Evolutionary conservation across 306 rosid species (phyloP).

Genomic region (Luffa aegyptiaca): DNA sequence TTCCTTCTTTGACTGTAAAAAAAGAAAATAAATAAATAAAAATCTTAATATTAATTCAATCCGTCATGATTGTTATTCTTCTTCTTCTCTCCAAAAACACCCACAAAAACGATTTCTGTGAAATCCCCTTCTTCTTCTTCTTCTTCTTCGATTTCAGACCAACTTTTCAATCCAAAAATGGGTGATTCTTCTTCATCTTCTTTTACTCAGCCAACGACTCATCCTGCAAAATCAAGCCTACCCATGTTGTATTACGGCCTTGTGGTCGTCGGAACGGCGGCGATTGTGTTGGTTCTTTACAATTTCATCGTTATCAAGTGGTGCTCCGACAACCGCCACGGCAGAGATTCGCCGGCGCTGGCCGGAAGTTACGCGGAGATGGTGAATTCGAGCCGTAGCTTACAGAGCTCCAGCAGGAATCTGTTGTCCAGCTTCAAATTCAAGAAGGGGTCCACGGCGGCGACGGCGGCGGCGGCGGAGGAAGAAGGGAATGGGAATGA

Average conservation of each 20-base stretch:
- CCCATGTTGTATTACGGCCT: slow-evolving; percentile 68
- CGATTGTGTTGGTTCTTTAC: slow-evolving; percentile 46
- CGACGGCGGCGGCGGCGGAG: not conserved
- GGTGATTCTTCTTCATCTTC: slow-evolving; percentile 2
- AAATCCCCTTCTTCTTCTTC: not conserved
- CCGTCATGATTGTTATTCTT: not conserved
- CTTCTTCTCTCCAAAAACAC: not conserved
- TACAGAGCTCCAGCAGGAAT: slow-evolving; percentile 19
- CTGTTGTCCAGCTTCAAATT: slow-evolving; percentile 58
- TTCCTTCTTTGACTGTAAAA: slow-evolving; percentile 17
- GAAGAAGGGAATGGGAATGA: slow-evolving; percentile 23
- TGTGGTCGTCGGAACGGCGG: slow-evolving; percentile 45
- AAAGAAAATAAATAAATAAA: not conserved
- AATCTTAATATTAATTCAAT: slow-evolving; percentile 18
- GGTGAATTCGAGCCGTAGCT: slow-evolving; percentile 14
- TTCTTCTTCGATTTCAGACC: not conserved
- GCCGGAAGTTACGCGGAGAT: not conserved
- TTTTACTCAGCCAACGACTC: slow-evolving; percentile 9
- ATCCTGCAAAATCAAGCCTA: slow-evolving; percentile 21
- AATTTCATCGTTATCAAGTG: slow-evolving; percentile 51
- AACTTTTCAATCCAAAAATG: slow-evolving; percentile 22
- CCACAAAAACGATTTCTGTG: not conserved
- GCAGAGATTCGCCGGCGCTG: slow-evolving; percentile 4
- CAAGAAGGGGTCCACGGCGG: slow-evolving; percentile 34
- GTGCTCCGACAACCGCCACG: slow-evolving; percentile 17